Conservation (phyloP, 345 rosid species). For the Barbarea vulgaris region DNA sequence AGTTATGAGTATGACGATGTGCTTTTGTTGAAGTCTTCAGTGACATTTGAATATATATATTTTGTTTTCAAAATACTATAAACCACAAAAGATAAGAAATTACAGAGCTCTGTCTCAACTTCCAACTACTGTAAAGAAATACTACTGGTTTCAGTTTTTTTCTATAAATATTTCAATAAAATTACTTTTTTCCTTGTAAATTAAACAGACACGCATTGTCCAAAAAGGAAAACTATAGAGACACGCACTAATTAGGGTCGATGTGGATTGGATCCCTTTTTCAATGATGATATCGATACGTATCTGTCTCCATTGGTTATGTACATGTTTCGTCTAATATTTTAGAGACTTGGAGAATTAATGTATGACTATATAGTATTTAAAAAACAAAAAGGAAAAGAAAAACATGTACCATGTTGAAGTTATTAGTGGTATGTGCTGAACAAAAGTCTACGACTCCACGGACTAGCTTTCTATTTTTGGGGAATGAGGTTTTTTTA, state of each 20-base stretch:
- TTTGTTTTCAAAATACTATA: background rate
- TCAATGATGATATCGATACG: background rate
- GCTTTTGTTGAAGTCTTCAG: background rate
- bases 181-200: background rate
- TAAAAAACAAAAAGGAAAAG: too few relatives aligned
- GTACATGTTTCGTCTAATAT: background rate
- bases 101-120: too few relatives aligned
- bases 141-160: too few relatives aligned
- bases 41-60: background rate
- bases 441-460: background rate
- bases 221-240: background rate
- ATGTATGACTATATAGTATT: too few relatives aligned
- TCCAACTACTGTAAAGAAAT: background rate
- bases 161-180: background rate
- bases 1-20: too few relatives aligned
- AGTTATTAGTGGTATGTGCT: constrained; percentile 4
- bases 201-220: background rate
- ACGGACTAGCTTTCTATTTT: background rate
- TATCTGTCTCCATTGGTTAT: background rate
- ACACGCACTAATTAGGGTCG: background rate
- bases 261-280: background rate
- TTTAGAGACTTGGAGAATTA: background rate
- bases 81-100: background rate
- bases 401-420: background rate
- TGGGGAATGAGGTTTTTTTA: background rate